Evolutionary conservation across 352 stramenopile species (phyloP).

Genomic region (Pythium plurisporium): DNA sequence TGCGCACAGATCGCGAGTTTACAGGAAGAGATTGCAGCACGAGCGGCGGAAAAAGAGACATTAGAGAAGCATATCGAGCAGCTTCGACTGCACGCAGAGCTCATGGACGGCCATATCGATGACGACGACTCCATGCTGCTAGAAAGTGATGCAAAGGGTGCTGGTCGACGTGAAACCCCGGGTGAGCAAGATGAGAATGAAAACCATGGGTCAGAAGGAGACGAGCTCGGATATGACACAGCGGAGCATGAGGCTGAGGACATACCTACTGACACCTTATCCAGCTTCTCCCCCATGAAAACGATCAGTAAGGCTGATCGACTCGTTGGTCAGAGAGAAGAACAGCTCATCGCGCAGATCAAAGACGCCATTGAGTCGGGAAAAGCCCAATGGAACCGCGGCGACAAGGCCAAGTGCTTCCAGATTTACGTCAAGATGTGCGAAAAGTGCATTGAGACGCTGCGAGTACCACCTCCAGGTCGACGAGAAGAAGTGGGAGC

Average conservation of each 20-base stretch:
- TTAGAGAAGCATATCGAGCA: conserved; percentile 68
- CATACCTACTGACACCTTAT: conserved; percentile 8
- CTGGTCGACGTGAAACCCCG: too few species aligned
- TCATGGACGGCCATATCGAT: conserved; percentile 31
- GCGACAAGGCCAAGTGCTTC: conserved; percentile 71
- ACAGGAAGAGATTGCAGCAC: conserved; percentile 32
- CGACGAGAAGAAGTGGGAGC: conserved; percentile 29
- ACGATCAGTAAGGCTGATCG: conserved; percentile 21
- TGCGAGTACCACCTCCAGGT: conserved; percentile 29
- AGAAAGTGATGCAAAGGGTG: conserved; percentile 13
- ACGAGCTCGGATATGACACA: conserved; percentile 22
- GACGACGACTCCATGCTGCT: not conserved
- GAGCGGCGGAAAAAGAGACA: conserved; percentile 34
- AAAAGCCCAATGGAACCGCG: conserved; percentile 70
- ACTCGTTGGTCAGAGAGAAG: conserved; percentile 38
- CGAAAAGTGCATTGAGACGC: conserved; percentile 37
- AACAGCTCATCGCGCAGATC: conserved; percentile 40
- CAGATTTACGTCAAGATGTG: conserved; percentile 52
- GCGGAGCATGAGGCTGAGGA: conserved; percentile 13
- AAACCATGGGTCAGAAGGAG: conserved; percentile 2
- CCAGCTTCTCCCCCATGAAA: conserved; percentile 2
- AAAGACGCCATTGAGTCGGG: conserved; percentile 48
- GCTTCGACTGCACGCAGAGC: conserved; percentile 47
- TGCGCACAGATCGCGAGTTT: conserved; percentile 27
- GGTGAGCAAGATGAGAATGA: conserved; percentile 10